Base-by-base conservation (phyloP, 208 protist genomes). In the Trypanosoma boissoni region DNA sequence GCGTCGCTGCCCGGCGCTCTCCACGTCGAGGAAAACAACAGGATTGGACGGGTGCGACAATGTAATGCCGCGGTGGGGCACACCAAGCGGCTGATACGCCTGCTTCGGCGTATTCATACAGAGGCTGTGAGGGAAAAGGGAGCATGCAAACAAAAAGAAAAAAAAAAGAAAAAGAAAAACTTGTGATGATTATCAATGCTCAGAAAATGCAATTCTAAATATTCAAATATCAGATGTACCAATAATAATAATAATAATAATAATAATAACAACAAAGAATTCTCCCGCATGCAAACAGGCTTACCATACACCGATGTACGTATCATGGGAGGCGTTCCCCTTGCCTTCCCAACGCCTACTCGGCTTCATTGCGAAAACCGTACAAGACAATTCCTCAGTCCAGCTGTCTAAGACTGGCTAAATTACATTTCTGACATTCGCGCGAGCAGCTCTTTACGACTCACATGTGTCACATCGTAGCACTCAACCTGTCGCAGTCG, bases 401-500 rank as follows among this genome's bases (percentile, higher is more conserved):
- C 43, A 63, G 34, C 8, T 18, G 18, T 27, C 21, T 39, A 58
- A n/a, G 27, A 59, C 21, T n/a, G 26, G 46, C 52, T 48, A 14
- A 45, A 58, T 46, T 69, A 72, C 63, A 66, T 59, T 48, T 49
- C 20, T 21, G 39, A 21, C 44, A 55, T 60, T 12, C 6, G n/a
- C 23, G 59, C 36, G 36, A 67, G 32, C 21, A 68, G 43, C n/a
- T 67, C 58, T 24, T 64, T 36, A 16, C 60, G 55, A 64, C 48
- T 67, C 53, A 66, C 57, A 34, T 67, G 16, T 14, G 67, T 64
- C 21, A 71, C 64, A 39, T 79, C 72, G 65, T 79, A 76, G 24
- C 64, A 67, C 65, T 92, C 84, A 41, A 92, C 36, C 37, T 75
- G 68, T 16, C 76, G 64, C 43, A 92, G 68, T 4, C 81, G 78